Conservation (phyloP, 1,284 basidiomycete genomes). For the Neolentinus lepideus region DNA sequence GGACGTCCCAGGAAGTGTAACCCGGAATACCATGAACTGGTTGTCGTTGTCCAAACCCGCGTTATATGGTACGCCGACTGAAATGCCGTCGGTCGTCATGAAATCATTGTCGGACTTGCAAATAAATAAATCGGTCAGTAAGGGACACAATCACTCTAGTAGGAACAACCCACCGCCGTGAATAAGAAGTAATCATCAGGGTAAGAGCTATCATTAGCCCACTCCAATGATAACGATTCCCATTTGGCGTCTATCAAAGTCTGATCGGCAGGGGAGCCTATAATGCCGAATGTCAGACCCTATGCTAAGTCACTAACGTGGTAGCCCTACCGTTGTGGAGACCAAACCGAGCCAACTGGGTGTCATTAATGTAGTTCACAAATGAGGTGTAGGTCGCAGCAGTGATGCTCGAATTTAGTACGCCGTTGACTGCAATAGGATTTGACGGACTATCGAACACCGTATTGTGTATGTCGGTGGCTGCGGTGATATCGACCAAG, state of each 20-base stretch:
- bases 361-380: slow-evolving; percentile 43
- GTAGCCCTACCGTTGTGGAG: slow-evolving; percentile 40
- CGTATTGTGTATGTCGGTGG: slow-evolving; percentile 56
- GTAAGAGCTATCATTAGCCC: slow-evolving; percentile 37
- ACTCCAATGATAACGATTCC: slow-evolving; percentile 59
- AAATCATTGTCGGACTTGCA: slow-evolving; percentile 61
- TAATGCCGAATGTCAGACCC: background rate
- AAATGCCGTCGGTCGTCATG: slow-evolving; percentile 49
- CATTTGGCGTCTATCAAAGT: slow-evolving; percentile 62
- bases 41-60: slow-evolving; percentile 53
- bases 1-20: slow-evolving; percentile 42
- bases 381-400: slow-evolving; percentile 53
- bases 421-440: slow-evolving; percentile 45
- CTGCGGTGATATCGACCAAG: slow-evolving; percentile 46
- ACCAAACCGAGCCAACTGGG: slow-evolving; percentile 53
- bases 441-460: slow-evolving; percentile 49
- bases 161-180: slow-evolving; percentile 35
- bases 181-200: slow-evolving; percentile 66
- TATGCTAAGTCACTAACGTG: background rate
- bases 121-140: background rate
- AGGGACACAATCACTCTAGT: background rate
- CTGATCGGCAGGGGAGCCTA: slow-evolving; percentile 32
- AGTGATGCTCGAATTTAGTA: slow-evolving; percentile 39
- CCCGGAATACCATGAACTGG: slow-evolving; percentile 60
- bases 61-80: slow-evolving; percentile 44